Evolutionary conservation across 345 rosid genomes (phyloP), one percentile per base, ranked within the genome.

Genomic region (Microcos paniculata): DNA sequence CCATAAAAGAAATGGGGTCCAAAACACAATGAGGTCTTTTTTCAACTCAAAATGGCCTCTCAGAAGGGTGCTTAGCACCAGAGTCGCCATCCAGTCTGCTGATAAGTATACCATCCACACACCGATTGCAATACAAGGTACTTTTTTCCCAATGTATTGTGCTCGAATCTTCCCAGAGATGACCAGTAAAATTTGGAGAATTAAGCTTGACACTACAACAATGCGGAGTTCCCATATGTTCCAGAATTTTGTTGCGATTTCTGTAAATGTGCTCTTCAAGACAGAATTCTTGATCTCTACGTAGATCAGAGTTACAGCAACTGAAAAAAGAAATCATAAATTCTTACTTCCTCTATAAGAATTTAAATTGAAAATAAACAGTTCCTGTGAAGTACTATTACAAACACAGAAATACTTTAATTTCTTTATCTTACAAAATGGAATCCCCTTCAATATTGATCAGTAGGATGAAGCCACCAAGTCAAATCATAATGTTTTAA

Each of bases 1-100:
- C 59, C 80, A 40, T 13, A 85, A 62, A 13, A 85, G 79, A 55
- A 82, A 78, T 2, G 82, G 82, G 3, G 82, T 75, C 81, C 80
- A 85, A 7, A 64, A 38, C 49, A 64, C 24, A 19, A 64, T 48
- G 48, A 64, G 23, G 30, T 18, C 70, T 23, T 19, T 18, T 1
- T 19, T 16, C 13, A n/a, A 1, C 23, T 23, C 4, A 19, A 35
- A 4, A 9, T 31, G 76, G 4, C 51, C 28, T 19, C 56, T 80
- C 13, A 46, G 57, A 58, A 84, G 68, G 15, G 80, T 55, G 9
- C 87, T 78, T 19, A 80, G 78, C 3, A 76, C 51, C 15, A 82
- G 61, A 2, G 62, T 72, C 3, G 76, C 78, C 2, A 78, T 62
- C 66, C 74, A 76, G 23, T 85, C 85, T 0, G 84, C 82, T 26